Percentiles rank a stretch among this genome's conserved stretches.
Conservation (phyloP, 768 basidiomycete genomes). For the Mycena haematopus region DNA sequence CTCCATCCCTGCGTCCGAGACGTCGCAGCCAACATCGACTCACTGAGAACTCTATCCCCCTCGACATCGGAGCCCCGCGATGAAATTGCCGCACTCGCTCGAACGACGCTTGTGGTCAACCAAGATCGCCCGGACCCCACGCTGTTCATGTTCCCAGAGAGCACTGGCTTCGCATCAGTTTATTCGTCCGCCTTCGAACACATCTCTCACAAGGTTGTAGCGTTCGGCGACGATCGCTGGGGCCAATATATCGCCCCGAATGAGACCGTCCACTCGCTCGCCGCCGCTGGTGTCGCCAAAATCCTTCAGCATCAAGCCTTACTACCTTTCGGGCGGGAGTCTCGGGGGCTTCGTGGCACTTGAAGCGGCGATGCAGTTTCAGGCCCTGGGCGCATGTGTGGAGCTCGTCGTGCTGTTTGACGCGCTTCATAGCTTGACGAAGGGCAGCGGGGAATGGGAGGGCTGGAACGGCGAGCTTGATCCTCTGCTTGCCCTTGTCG, state of each 20-base stretch:
- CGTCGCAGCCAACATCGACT: constrained; percentile 8
- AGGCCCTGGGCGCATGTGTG: constrained; percentile 1
- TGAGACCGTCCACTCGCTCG: constrained; percentile 6
- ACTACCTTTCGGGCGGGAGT: constrained; percentile 6
- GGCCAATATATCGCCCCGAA: constrained; percentile 1
- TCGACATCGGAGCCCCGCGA: background rate
- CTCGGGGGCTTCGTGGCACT: constrained; percentile 10
- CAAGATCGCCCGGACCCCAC: constrained; percentile 7
- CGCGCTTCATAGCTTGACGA: constrained; percentile 1
- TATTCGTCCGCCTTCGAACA: constrained; percentile 5
- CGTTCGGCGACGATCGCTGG: constrained; percentile 4
- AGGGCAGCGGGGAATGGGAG: constrained; percentile 3
- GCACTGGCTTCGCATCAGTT: constrained; percentile 5
- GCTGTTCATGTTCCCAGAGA: constrained; percentile 6
- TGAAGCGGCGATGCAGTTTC: constrained; percentile 4
- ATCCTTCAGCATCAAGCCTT: constrained; percentile 5
- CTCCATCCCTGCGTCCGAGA: constrained; percentile 7
- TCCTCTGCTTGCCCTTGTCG: constrained; percentile 5
- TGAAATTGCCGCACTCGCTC: constrained; percentile 5
- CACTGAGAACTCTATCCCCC: constrained; percentile 2
- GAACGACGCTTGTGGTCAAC: constrained; percentile 6
- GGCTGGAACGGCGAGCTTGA: constrained; percentile 7
- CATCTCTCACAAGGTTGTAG: constrained; percentile 7
- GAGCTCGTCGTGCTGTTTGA: constrained; percentile 7
- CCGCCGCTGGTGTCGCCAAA: constrained; percentile 8